phyloP scores from a whole-genome alignment of 331 rosid genomes.

The Malus hybrid region DNA sequence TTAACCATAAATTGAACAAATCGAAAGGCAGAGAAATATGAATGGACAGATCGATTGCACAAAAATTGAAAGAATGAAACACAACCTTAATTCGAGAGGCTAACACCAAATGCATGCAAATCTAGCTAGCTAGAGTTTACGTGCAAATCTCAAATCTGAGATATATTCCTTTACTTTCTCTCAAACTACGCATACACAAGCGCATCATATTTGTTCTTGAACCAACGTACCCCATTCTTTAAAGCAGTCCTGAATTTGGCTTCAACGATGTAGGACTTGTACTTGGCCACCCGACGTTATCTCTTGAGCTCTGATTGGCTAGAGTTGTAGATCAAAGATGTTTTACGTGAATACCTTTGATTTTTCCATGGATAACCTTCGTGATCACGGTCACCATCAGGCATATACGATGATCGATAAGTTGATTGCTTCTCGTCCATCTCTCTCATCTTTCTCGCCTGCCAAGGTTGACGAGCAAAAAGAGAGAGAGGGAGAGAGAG shows the following conservation, averaged over 20 bases:
- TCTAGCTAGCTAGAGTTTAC: not conserved
- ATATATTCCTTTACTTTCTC: not conserved
- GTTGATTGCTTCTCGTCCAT: not conserved
- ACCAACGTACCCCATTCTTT: conserved; percentile 17
- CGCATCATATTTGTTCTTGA: conserved; percentile 2
- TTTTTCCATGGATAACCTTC: not conserved
- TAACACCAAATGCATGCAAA: not conserved
- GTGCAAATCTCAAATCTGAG: not conserved
- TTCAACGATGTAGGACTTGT: conserved; percentile 10
- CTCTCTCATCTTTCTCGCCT: conserved; percentile 10
- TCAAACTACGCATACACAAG: not conserved
- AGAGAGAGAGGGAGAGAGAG: too few species aligned
- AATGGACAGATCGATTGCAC: not conserved
- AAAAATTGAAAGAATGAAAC: not conserved
- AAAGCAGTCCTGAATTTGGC: conserved; percentile 6
- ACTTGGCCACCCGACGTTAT: conserved; percentile 16
- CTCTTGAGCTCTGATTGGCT: conserved; percentile 11
- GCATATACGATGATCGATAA: not conserved
- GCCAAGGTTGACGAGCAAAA: not conserved
- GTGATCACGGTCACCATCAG: not conserved
- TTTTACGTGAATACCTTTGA: not conserved
- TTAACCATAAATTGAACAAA: not conserved
- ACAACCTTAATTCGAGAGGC: not conserved
- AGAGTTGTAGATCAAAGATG: not conserved
- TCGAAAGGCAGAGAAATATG: not conserved